Percentiles rank a stretch among this genome's conserved stretches.
Evolutionary conservation across 108 stramenopile genomes (phyloP).

Genomic region (Nitzschia putrida): DNA sequence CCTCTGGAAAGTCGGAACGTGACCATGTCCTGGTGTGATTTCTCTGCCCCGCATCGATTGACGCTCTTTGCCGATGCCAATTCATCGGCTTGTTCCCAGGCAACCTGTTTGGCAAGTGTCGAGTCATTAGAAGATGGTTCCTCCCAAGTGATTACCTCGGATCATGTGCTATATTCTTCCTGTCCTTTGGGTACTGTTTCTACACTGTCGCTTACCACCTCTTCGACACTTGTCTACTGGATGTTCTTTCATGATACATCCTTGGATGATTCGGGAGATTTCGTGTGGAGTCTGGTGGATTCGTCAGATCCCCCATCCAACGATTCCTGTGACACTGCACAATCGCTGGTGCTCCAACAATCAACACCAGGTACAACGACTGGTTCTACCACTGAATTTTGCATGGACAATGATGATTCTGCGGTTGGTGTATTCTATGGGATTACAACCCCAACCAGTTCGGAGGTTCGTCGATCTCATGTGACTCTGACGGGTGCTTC

Average conservation of each 20-base stretch:
- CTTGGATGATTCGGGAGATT: not conserved
- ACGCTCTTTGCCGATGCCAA: not conserved
- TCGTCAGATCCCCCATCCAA: not conserved
- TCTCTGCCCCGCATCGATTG: slow-evolving; percentile 1
- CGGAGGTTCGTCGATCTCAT: not conserved
- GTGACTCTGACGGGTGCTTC: not conserved
- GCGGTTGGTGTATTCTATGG: slow-evolving; percentile 2
- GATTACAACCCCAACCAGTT: not conserved
- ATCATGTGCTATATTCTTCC: not conserved
- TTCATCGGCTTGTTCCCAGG: not conserved
- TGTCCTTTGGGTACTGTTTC: slow-evolving; percentile 10
- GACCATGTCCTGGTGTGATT: not conserved
- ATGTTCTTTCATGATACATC: slow-evolving; percentile 3
- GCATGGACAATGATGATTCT: not conserved
- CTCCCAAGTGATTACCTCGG: not conserved
- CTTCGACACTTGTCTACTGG: not conserved
- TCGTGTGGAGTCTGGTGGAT: slow-evolving; percentile 6
- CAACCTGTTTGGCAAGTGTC: no score
- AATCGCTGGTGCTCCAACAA: not conserved
- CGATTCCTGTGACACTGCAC: not conserved
- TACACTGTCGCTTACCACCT: not conserved
- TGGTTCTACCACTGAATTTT: not conserved
- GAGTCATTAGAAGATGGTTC: not conserved
- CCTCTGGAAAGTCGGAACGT: not conserved
- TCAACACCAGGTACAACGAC: slow-evolving; percentile 9